These are phyloP conservation scores for Abortiporus biennis DNA, from an alignment of 1,284 basidiomycete species.

Conservation along the genomic window DNA sequence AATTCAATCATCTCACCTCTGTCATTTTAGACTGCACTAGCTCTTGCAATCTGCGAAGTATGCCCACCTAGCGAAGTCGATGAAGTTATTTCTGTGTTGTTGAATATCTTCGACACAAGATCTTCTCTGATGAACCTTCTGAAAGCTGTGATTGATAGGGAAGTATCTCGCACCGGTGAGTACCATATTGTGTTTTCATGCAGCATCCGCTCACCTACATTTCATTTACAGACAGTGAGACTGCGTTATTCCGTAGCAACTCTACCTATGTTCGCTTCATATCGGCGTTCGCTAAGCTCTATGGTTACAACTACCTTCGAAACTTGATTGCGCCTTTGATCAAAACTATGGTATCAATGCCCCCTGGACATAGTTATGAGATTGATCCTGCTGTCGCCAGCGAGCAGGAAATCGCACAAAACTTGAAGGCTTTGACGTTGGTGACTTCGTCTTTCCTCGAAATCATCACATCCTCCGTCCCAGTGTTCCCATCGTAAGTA, in stretches of 20 bases:
- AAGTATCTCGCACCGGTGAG: constrained; percentile 72
- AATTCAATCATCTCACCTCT: constrained; percentile 4
- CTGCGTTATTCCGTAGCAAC: constrained; percentile 80
- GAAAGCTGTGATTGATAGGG: constrained; percentile 80
- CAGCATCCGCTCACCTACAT: background rate
- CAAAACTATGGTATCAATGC: constrained; percentile 66
- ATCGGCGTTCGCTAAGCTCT: constrained; percentile 78
- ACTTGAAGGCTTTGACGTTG: constrained; percentile 67
- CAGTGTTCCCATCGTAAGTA: constrained; percentile 70
- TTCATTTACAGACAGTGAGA: constrained; percentile 56
- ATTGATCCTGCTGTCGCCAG: constrained; percentile 67
- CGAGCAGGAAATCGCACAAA: constrained; percentile 60
- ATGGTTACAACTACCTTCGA: constrained; percentile 86
- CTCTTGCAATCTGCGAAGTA: constrained; percentile 81
- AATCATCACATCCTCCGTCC: constrained; percentile 68
- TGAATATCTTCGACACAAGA: constrained; percentile 82
- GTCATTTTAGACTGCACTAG: constrained; percentile 56
- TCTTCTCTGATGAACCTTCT: constrained; percentile 69
- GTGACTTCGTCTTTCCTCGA: constrained; percentile 75
- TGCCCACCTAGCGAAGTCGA: constrained; percentile 78
- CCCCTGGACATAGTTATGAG: constrained; percentile 72
- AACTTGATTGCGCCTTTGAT: constrained; percentile 74
- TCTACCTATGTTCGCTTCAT: constrained; percentile 81
- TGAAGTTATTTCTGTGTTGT: constrained; percentile 78
- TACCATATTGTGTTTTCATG: no score